Evolutionary conservation across 2,329 filamentous ascomycete species (phyloP).

Genomic region (Penicillium hordei): DNA sequence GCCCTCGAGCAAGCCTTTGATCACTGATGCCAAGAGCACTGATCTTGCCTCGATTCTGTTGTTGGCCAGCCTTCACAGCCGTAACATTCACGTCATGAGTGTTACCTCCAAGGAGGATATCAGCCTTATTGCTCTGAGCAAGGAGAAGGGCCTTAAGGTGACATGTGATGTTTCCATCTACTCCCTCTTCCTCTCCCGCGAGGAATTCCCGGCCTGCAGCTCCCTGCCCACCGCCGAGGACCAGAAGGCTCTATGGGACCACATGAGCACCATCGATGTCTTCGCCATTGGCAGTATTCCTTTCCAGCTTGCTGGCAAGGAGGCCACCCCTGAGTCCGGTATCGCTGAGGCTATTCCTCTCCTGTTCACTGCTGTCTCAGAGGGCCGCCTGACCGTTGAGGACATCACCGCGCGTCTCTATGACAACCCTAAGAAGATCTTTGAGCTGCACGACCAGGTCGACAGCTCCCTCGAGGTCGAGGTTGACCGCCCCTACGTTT

Average conservation of each 20-base stretch:
- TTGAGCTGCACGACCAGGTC: conserved; percentile 78
- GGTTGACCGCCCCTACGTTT: conserved; percentile 68
- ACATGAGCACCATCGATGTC: conserved; percentile 71
- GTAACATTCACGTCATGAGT: conserved; percentile 76
- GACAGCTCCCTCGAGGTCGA: conserved; percentile 73
- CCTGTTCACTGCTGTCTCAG: conserved; percentile 71
- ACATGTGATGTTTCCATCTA: conserved; percentile 83
- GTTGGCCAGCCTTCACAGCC: conserved; percentile 73
- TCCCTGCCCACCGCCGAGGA: conserved; percentile 66
- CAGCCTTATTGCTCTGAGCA: conserved; percentile 71
- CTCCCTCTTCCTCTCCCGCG: conserved; percentile 70
- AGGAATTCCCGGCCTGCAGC: conserved; percentile 66
- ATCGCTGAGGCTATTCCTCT: conserved; percentile 73
- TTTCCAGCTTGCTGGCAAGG: conserved; percentile 67
- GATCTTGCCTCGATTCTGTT: conserved; percentile 78
- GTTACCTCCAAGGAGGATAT: conserved; percentile 82
- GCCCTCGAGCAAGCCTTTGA: conserved; percentile 74
- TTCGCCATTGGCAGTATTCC: conserved; percentile 78
- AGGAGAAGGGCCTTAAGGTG: conserved; percentile 77
- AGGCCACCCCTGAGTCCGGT: conserved; percentile 61
- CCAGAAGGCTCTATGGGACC: conserved; percentile 72
- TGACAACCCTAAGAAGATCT: conserved; percentile 77
- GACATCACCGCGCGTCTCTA: conserved; percentile 71
- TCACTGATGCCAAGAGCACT: conserved; percentile 77
- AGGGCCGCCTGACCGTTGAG: conserved; percentile 70